A percentile compares a stretch with the other conserved stretches of the same genome.
Evolutionary conservation across 805 yeast genomes (phyloP).

Genomic region (Scheffersomyces spartinae): DNA sequence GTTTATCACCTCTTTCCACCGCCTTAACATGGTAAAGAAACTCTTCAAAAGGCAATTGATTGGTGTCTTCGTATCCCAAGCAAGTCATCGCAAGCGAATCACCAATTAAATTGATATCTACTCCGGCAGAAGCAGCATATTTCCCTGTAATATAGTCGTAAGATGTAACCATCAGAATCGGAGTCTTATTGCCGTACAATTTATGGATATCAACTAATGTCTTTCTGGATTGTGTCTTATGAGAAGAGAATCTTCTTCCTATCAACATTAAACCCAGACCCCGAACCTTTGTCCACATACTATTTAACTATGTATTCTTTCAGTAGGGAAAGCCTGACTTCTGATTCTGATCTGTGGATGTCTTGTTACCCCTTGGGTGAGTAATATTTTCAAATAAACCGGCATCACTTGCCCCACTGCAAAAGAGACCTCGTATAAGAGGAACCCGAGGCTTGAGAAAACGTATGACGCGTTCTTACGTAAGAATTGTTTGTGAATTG

Average conservation of each 20-base stretch:
- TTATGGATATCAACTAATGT: constrained; percentile 29
- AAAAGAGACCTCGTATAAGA: too few species aligned
- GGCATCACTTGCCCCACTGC: too few species aligned
- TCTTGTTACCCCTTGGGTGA: too few species aligned
- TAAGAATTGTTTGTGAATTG: too few species aligned
- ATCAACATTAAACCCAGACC: too few species aligned
- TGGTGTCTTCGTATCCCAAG: constrained; percentile 68
- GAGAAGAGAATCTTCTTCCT: not conserved
- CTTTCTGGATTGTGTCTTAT: not conserved
- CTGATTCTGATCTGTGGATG: too few species aligned
- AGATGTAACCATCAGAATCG: constrained; percentile 56
- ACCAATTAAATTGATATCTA: constrained; percentile 72
- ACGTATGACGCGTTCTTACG: too few species aligned
- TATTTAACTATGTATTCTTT: too few species aligned
- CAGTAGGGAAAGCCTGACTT: too few species aligned
- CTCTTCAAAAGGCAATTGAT: constrained; percentile 67
- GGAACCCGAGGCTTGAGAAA: too few species aligned
- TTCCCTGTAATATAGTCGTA: constrained; percentile 74
- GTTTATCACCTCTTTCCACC: constrained; percentile 56
- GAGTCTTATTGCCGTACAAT: constrained; percentile 14
- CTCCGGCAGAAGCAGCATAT: constrained; percentile 52
- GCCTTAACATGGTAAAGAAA: constrained; percentile 68
- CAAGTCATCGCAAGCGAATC: constrained; percentile 92
- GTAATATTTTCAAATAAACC: too few species aligned
- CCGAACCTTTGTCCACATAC: too few species aligned